Evolutionary conservation across 2,329 filamentous ascomycete genomes (phyloP).

Genomic region (Aquanectria penicillioides): DNA sequence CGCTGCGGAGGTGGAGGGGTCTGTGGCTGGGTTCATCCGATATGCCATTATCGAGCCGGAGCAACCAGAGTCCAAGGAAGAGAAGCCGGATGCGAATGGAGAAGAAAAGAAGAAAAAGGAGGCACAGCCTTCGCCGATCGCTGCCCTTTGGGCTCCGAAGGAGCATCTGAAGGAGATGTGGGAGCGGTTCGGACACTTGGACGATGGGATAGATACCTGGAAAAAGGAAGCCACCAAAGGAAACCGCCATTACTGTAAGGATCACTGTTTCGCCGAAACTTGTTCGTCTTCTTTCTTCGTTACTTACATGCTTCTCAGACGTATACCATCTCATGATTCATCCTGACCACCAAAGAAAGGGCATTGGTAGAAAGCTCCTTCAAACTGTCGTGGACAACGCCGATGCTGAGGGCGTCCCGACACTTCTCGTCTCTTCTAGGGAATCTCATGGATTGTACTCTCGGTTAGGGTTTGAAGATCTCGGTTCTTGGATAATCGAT

Average conservation of each 20-base stretch:
- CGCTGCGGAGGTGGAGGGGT: constrained; percentile 30
- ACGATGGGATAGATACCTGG: constrained; percentile 28
- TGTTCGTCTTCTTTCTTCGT: background rate
- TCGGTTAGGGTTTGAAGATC: constrained; percentile 26
- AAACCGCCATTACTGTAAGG: constrained; percentile 29
- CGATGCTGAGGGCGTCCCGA: constrained; percentile 22
- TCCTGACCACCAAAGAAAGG: constrained; percentile 34
- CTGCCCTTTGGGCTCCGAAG: constrained; percentile 26
- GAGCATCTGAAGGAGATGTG: constrained; percentile 34
- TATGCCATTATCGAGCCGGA: constrained; percentile 16
- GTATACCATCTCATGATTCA: constrained; percentile 39
- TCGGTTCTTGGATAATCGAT: constrained; percentile 32
- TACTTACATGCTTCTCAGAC: constrained; percentile 20
- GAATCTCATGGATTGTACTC: constrained; percentile 30
- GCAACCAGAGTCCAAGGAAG: background rate
- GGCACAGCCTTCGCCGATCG: background rate
- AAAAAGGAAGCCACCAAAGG: constrained; percentile 30
- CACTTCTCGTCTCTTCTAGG: constrained; percentile 29
- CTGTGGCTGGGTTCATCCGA: constrained; percentile 31
- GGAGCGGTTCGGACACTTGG: constrained; percentile 28
- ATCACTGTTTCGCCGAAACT: background rate
- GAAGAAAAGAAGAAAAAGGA: background rate
- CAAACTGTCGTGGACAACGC: constrained; percentile 26
- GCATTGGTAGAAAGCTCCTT: constrained; percentile 31
- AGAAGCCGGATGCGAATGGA: background rate